Conservation (phyloP, 176 grass and related monocot genomes). For the Eremochloa ophiuroides region DNA sequence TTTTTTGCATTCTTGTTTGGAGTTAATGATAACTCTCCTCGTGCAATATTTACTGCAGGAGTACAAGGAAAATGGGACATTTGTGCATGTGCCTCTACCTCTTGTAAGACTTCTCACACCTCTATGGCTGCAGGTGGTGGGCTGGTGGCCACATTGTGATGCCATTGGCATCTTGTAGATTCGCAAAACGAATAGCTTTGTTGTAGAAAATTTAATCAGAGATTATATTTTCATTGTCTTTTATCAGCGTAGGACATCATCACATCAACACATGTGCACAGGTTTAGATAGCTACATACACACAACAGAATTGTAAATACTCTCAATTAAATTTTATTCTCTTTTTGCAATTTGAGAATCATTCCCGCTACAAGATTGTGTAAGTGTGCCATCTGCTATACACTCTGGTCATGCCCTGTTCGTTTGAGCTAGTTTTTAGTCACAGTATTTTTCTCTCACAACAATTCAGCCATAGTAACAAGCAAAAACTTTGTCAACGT, state of each 20-base stretch:
- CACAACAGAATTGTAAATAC: conserved; percentile 13
- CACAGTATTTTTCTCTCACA: too few species aligned
- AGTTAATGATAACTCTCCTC: neutral
- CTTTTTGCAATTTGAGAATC: neutral
- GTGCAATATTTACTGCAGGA: conserved; percentile 46
- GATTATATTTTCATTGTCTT: neutral
- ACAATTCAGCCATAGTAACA: too few species aligned
- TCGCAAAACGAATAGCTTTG: neutral
- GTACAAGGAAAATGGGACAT: conserved; percentile 74
- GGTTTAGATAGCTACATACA: conserved; percentile 22
- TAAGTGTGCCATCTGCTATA: too few species aligned
- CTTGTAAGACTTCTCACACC: conserved; percentile 85
- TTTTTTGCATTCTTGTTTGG: neutral
- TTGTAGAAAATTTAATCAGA: conserved; percentile 15
- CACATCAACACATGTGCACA: neutral
- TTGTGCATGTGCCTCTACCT: conserved; percentile 83
- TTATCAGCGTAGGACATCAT: neutral
- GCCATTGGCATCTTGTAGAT: conserved; percentile 12
- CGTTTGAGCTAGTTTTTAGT: too few species aligned
- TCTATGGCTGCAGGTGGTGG: conserved; percentile 63
- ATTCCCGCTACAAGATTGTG: too few species aligned
- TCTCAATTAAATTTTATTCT: neutral
- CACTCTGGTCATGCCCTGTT: too few species aligned
- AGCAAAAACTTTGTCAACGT: too few species aligned
- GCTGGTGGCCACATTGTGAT: conserved; percentile 31